Evolutionary conservation across 176 grass and related monocot species (phyloP).

Genomic region (Pharus latifolius): DNA sequence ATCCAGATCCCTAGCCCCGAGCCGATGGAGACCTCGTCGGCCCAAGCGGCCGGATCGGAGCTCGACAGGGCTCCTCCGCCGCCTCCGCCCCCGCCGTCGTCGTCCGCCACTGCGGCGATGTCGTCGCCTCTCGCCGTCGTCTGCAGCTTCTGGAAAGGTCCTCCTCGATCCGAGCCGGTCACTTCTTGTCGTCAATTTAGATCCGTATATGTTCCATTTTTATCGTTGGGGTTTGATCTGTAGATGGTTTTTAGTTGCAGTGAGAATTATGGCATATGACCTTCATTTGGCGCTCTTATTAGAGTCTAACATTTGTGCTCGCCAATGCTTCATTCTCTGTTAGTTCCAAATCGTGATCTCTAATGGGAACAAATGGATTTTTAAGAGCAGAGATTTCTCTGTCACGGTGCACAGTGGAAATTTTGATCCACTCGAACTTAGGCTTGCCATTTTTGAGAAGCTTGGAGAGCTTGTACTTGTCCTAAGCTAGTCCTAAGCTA

Average conservation of each 20-base stretch:
- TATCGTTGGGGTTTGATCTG: neutral
- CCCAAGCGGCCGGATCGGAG: conserved; percentile 45
- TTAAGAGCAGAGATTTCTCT: neutral
- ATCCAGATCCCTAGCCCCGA: conserved; percentile 26
- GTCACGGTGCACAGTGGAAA: neutral
- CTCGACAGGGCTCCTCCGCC: conserved; percentile 45
- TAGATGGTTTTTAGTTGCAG: neutral
- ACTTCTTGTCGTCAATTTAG: too few relatives aligned
- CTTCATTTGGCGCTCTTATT: conserved; percentile 1
- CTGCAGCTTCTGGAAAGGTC: conserved; percentile 95
- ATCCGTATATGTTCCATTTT: neutral
- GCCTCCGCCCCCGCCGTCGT: conserved; percentile 7
- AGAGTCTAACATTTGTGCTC: neutral
- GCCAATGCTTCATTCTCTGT: neutral
- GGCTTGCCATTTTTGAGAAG: neutral
- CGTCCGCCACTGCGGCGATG: conserved; percentile 26
- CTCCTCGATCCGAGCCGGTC: neutral
- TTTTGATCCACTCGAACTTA: neutral
- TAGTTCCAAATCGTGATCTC: neutral
- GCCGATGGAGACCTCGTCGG: conserved; percentile 44
- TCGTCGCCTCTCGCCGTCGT: conserved; percentile 77
- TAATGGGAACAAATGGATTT: neutral
- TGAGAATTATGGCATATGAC: neutral
- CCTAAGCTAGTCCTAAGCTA: neutral
- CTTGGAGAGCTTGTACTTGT: neutral